Evolutionary conservation across 192 early-diverging fungal species (phyloP).

Genomic region (Coemansia sp.): DNA sequence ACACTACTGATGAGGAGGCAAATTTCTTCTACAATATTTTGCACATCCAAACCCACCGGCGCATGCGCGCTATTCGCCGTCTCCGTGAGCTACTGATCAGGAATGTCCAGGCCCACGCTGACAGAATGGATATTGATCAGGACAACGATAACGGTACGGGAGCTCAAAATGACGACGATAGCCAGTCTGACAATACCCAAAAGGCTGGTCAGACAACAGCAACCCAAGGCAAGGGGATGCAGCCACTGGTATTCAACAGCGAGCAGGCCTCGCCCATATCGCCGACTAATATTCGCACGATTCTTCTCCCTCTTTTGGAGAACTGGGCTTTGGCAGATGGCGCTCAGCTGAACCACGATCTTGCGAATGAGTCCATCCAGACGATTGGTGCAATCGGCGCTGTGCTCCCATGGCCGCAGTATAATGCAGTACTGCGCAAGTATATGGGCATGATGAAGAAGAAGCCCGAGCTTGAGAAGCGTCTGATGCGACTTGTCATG

Average conservation of each 20-base stretch:
- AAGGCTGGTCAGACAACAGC: background rate
- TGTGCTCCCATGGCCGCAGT: conserved; percentile 80
- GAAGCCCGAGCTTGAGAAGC: conserved; percentile 74
- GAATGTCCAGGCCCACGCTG: conserved; percentile 6
- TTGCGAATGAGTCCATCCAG: conserved; percentile 79
- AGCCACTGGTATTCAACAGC: conserved; percentile 27
- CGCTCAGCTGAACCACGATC: conserved; percentile 62
- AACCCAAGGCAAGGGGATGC: conserved; percentile 1
- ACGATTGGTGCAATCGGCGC: conserved; percentile 71
- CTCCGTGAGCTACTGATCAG: conserved; percentile 55
- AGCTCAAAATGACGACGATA: conserved; percentile 5
- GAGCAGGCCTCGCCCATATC: conserved; percentile 26
- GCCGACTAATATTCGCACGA: conserved; percentile 34
- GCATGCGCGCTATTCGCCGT: conserved; percentile 76
- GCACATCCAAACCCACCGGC: conserved; percentile 94
- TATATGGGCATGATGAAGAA: conserved; percentile 68
- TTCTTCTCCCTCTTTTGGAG: conserved; percentile 81
- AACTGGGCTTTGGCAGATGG: conserved; percentile 85
- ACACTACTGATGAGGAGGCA: conserved; percentile 60
- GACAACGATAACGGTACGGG: background rate
- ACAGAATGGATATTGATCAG: conserved; percentile 40
- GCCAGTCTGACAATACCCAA: conserved; percentile 1
- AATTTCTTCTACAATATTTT: conserved; percentile 95
- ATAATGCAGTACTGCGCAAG: conserved; percentile 71
- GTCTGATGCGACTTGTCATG: conserved; percentile 76